Base-by-base conservation (phyloP, 164 flowering plant species). In the Macadamia tetraphylla region DNA sequence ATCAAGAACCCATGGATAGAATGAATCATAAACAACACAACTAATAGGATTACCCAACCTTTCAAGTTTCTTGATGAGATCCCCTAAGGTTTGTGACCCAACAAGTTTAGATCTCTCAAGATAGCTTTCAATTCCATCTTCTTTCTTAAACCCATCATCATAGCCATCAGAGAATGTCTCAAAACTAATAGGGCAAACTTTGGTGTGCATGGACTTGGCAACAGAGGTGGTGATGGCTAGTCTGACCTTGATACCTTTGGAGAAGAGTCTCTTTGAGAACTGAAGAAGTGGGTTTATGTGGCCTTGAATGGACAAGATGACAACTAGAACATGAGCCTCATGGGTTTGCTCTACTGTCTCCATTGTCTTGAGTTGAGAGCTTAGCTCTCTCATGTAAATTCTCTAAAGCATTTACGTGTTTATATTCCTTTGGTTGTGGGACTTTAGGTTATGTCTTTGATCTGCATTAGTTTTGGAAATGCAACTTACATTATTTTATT, bases 211-310 rank as follows among this genome's bases (percentile, higher is more conserved):
- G 64, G 71, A 55, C 11, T 67, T 70, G 67, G 6, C 13, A 60
- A 40, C 56, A 65, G 18, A 49, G 46, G 43, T 18, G 63, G 80
- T 64, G 52, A 67, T 58, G 52, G 66, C 48, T 1, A 78, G 58
- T 29, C 71, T 62, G 40, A 51, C 68, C 60, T 68, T 40, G 49
- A 62, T 17, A 13, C 68, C 68, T 58, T 64, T 68, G 43, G 42
- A 60, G 62, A 49, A 60, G 10, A 75, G 51, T 7, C 72, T 63
- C 44, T 68, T 73, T 5, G 77, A 48, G 44, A 73, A 74, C 40
- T 77, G 67, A n/a, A 71, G 65, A 67, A 74, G 62, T 6, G 72
- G 75, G 57, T 77, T 71, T 61, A 74, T 62, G 32, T 74, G 77
- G 64, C 74, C 75, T 68, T 74, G 77, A 44, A 15, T 14, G 17